Percentiles rank a stretch among this genome's conserved stretches.
Evolutionary conservation across 2,329 filamentous ascomycete genomes (phyloP).

Genomic region (Xylaria sp.): DNA sequence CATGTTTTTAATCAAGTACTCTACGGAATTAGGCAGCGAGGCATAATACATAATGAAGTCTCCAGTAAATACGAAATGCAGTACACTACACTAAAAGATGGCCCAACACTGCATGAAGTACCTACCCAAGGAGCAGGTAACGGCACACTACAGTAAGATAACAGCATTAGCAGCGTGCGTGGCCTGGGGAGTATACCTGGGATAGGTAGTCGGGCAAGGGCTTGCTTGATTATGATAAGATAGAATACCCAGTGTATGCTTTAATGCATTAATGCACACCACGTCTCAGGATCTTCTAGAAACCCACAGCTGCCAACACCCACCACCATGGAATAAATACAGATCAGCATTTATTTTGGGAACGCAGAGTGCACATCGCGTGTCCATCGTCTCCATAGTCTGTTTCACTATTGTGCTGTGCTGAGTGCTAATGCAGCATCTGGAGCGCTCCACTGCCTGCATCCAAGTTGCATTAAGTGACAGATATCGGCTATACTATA

Average conservation of each 20-base stretch:
- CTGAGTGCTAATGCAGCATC: conserved; percentile 28
- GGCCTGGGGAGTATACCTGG: neutral
- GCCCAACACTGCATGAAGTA: no score
- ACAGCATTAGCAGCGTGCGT: no score
- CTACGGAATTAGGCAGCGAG: no score
- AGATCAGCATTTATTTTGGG: conserved; percentile 19
- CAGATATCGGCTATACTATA: conserved; percentile 9
- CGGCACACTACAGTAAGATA: no score
- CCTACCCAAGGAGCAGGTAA: no score
- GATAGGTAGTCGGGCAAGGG: neutral
- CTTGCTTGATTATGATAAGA: neutral
- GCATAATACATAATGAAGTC: no score
- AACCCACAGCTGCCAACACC: neutral
- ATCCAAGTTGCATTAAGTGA: conserved; percentile 15
- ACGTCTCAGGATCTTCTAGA: conserved; percentile 6
- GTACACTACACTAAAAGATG: no score
- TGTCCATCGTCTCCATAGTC: conserved; percentile 24
- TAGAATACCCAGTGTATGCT: no score
- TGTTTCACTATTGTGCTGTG: conserved; percentile 39
- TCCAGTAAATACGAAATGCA: no score
- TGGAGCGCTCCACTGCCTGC: conserved; percentile 12
- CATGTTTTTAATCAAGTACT: no score
- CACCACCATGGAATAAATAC: neutral
- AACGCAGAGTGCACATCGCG: conserved; percentile 18
- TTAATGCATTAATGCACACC: neutral